Conservation (phyloP, 768 basidiomycete genomes). For the Asterophora lycoperdoides region DNA sequence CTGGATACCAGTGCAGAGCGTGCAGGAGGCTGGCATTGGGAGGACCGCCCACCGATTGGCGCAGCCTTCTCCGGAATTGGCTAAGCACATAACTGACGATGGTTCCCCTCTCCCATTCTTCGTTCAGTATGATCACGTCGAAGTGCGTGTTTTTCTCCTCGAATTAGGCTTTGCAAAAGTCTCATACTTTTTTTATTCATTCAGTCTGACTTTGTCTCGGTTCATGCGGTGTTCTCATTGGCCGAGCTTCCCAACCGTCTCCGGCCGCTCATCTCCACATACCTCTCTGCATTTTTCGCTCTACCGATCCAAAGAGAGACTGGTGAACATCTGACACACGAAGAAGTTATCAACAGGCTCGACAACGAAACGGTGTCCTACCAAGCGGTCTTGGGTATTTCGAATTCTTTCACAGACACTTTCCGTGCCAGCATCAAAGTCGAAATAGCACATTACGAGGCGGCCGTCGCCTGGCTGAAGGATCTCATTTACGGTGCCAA, state of each 20-base stretch:
- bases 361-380: constrained; percentile 92
- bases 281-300: constrained; percentile 83
- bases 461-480: constrained; percentile 80
- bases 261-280: constrained; percentile 76
- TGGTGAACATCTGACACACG: constrained; percentile 73
- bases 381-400: constrained; percentile 63
- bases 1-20: constrained; percentile 76
- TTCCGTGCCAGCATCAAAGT: constrained; percentile 81
- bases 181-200: constrained; percentile 1
- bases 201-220: constrained; percentile 88
- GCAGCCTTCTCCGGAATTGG: constrained; percentile 39
- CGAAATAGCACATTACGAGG: constrained; percentile 72
- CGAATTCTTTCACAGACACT: constrained; percentile 66
- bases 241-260: constrained; percentile 67
- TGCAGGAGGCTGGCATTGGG: constrained; percentile 59
- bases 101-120: constrained; percentile 76
- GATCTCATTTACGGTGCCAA: constrained; percentile 73
- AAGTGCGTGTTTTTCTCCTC: constrained; percentile 41
- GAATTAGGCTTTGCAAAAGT: not conserved
- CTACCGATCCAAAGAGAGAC: constrained; percentile 70
- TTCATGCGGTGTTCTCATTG: constrained; percentile 78
- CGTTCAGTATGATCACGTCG: constrained; percentile 90
- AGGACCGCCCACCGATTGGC: constrained; percentile 28
- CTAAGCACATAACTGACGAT: constrained; percentile 63
- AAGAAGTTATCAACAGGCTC: constrained; percentile 86